Evolutionary conservation across 1,284 basidiomycete species (phyloP).

Genomic region (Phellopilus nigrolimitatus): DNA sequence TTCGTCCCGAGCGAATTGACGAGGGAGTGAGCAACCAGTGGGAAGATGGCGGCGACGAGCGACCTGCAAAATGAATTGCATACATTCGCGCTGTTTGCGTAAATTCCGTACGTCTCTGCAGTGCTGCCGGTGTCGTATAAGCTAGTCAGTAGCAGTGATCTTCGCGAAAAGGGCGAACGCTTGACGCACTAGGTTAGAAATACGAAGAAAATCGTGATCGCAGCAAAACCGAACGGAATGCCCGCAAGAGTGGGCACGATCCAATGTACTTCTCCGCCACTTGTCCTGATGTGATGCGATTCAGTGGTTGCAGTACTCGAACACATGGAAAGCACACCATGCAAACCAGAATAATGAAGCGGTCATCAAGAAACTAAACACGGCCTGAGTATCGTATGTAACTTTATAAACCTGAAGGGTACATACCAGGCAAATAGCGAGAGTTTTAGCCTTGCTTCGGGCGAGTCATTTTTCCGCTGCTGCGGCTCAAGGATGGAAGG

Average conservation of each 20-base stretch:
- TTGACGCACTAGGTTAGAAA: slow-evolving; percentile 7
- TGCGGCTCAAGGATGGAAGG: slow-evolving; percentile 20
- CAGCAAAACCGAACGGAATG: slow-evolving; percentile 26
- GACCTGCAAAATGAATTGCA: slow-evolving; percentile 26
- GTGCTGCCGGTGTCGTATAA: slow-evolving; percentile 17
- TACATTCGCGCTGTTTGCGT: slow-evolving; percentile 25
- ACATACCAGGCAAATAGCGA: slow-evolving; percentile 19
- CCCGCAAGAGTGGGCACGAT: slow-evolving; percentile 27
- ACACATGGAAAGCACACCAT: slow-evolving; percentile 22
- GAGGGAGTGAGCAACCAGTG: slow-evolving; percentile 24
- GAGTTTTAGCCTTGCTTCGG: slow-evolving; percentile 21
- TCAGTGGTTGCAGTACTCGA: neutral
- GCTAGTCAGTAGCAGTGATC: neutral
- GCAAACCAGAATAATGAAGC: slow-evolving; percentile 29
- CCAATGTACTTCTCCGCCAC: slow-evolving; percentile 26
- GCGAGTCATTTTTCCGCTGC: neutral
- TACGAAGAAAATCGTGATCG: neutral
- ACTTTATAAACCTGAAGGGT: neutral
- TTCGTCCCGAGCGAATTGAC: slow-evolving; percentile 25
- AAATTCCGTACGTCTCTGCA: slow-evolving; percentile 25
- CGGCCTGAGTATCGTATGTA: neutral
- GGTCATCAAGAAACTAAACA: slow-evolving; percentile 20
- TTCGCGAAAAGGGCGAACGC: slow-evolving; percentile 1
- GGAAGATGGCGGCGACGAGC: slow-evolving; percentile 24
- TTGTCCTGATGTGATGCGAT: slow-evolving; percentile 23